Evolutionary conservation across 2,329 filamentous ascomycete genomes (phyloP).

Genomic region (Alternaria arborescens): DNA sequence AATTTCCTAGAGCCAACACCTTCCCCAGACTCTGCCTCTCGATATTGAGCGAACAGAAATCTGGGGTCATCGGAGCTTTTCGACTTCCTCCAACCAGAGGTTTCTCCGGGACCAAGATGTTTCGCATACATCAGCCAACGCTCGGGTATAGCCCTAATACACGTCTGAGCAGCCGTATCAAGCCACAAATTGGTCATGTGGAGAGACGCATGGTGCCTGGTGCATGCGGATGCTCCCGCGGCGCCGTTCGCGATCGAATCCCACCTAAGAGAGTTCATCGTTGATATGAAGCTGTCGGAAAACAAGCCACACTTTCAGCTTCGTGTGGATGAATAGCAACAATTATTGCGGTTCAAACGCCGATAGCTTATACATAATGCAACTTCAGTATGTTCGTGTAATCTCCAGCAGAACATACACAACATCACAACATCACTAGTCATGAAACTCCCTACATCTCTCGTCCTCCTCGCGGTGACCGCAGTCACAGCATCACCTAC

Average conservation of each 20-base stretch:
- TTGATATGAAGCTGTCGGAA: slow-evolving; percentile 14
- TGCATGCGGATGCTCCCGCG: slow-evolving; percentile 2
- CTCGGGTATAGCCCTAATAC: neutral
- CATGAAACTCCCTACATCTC: slow-evolving; percentile 24
- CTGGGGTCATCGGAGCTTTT: slow-evolving; percentile 1
- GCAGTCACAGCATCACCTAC: slow-evolving; percentile 25
- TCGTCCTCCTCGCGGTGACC: slow-evolving; percentile 19
- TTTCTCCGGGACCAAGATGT: slow-evolving; percentile 19
- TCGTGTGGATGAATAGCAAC: neutral
- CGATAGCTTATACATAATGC: slow-evolving; percentile 16
- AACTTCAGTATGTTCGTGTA: neutral
- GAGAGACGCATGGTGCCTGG: slow-evolving; percentile 5
- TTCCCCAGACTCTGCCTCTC: slow-evolving; percentile 16
- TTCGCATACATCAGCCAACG: slow-evolving; percentile 4
- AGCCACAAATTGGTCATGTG: neutral
- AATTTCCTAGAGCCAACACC: neutral
- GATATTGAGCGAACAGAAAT: neutral
- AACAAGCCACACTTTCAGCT: slow-evolving; percentile 1
- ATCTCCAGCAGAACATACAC: neutral
- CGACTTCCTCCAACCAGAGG: slow-evolving; percentile 28
- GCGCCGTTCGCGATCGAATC: slow-evolving; percentile 3
- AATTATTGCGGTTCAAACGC: slow-evolving; percentile 11
- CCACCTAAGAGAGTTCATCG: slow-evolving; percentile 22
- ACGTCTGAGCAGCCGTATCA: neutral
- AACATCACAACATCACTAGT: neutral